Percentiles rank a stretch among this genome's conserved stretches.
These are phyloP conservation scores for Fusarium irregulare DNA, from an alignment of 2,329 filamentous ascomycete genomes.

Conservation along the genomic window DNA sequence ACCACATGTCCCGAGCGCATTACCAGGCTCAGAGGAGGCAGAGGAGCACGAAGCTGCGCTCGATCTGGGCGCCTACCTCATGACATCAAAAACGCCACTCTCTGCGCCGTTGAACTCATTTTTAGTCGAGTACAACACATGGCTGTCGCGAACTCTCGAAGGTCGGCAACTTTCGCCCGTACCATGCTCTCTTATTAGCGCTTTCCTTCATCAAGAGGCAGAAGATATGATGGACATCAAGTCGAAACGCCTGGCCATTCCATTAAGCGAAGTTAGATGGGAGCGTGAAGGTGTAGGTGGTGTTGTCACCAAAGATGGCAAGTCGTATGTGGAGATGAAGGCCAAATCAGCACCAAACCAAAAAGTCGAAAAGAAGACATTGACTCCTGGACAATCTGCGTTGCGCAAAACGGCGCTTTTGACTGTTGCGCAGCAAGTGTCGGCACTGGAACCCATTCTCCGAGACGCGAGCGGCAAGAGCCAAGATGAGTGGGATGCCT, in stretches of 20 bases:
- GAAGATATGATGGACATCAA: conserved; percentile 76
- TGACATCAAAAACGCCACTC: conserved; percentile 85
- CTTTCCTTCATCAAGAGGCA: conserved; percentile 84
- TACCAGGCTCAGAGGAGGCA: conserved; percentile 51
- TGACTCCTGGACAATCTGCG: conserved; percentile 77
- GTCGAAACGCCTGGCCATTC: conserved; percentile 84
- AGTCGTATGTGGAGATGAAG: conserved; percentile 68
- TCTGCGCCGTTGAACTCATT: conserved; percentile 84
- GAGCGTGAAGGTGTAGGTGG: conserved; percentile 79
- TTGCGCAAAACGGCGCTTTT: conserved; percentile 83
- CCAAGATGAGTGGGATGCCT: conserved; percentile 91
- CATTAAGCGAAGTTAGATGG: conserved; percentile 86
- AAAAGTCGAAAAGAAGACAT: conserved; percentile 58
- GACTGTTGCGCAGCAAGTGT: conserved; percentile 84
- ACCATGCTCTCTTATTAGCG: conserved; percentile 81
- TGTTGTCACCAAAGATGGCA: conserved; percentile 69
- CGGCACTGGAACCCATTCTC: conserved; percentile 84
- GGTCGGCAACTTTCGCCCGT: conserved; percentile 75
- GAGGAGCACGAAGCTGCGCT: conserved; percentile 73
- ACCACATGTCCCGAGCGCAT: conserved; percentile 73
- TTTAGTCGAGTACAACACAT: conserved; percentile 84
- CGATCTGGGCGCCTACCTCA: conserved; percentile 81
- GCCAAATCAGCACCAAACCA: conserved; percentile 57
- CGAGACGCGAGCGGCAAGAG: conserved; percentile 87
- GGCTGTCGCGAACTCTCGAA: conserved; percentile 82